A percentile compares a stretch with the other conserved stretches of the same genome.
Conservation (phyloP, 169 alveolate genomes). For the Eimeria tenella region DNA sequence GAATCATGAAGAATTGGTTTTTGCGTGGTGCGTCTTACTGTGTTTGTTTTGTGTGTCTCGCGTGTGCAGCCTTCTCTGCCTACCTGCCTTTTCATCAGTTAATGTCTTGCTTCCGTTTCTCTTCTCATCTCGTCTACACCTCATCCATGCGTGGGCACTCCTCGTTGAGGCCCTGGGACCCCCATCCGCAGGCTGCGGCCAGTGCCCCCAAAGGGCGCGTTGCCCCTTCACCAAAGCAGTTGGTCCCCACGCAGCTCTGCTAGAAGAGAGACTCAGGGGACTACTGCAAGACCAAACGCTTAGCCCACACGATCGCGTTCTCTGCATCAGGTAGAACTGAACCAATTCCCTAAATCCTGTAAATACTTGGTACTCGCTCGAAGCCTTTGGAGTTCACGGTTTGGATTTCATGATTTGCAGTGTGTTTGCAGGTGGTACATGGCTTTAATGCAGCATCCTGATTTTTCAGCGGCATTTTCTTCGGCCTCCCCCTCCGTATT, state of each 20-base stretch:
- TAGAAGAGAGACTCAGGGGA: not conserved
- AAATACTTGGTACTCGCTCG: not conserved
- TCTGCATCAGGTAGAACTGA: slow-evolving; percentile 3
- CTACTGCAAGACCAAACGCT: slow-evolving; percentile 7
- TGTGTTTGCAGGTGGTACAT: slow-evolving; percentile 54
- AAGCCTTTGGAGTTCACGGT: not conserved
- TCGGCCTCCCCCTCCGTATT: slow-evolving; percentile 36
- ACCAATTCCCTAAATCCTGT: not conserved
- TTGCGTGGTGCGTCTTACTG: too few relatives aligned
- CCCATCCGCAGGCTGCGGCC: not conserved
- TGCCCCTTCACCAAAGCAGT: not conserved
- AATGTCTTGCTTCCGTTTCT: slow-evolving; percentile 45
- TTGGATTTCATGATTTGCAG: not conserved
- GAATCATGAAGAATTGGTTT: too few relatives aligned
- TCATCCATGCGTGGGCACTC: slow-evolving; percentile 62
- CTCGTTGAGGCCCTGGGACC: slow-evolving; percentile 31
- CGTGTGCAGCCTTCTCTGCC: slow-evolving; percentile 61
- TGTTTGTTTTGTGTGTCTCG: not conserved
- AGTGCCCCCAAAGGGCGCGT: not conserved
- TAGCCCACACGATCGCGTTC: slow-evolving; percentile 5
- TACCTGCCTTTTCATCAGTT: slow-evolving; percentile 6
- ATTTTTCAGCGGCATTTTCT: slow-evolving; percentile 26
- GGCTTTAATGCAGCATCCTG: slow-evolving; percentile 41
- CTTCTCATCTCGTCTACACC: slow-evolving; percentile 38
- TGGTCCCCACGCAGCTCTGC: not conserved